Evolutionary conservation across 192 early-diverging fungal genomes (phyloP).

Genomic region (Phycomyces nitens): DNA sequence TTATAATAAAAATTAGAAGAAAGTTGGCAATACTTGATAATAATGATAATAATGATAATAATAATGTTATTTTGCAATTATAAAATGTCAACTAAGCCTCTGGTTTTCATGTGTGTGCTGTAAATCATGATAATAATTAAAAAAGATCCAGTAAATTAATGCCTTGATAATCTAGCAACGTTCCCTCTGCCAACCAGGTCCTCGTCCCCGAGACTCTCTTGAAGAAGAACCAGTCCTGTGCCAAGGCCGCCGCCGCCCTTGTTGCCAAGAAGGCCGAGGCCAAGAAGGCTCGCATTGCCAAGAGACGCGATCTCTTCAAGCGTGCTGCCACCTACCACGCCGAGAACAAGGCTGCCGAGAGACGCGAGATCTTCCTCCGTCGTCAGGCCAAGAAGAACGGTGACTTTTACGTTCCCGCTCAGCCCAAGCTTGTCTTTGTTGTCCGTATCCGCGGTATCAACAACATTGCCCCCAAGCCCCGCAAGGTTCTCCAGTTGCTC

Average conservation of each 20-base stretch:
- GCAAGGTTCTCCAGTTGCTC: conserved; percentile 98
- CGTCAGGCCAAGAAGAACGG: conserved; percentile 90
- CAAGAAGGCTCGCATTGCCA: conserved; percentile 51
- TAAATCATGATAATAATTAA: too few species aligned
- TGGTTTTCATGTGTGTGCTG: too few species aligned
- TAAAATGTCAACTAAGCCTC: too few species aligned
- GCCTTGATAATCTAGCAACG: too few species aligned
- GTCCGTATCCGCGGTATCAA: conserved; percentile 99
- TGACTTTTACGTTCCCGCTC: conserved; percentile 92
- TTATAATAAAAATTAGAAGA: too few species aligned
- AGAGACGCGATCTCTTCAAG: conserved; percentile 97
- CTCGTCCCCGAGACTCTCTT: conserved; percentile 82
- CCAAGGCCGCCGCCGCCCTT: conserved; percentile 64
- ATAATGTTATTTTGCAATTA: too few species aligned
- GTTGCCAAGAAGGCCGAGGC: conserved; percentile 50
- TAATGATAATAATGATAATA: too few species aligned
- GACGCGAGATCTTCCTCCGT: conserved; percentile 86
- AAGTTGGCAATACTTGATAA: too few species aligned
- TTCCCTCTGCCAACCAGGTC: conserved; percentile 62
- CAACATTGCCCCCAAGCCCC: conserved; percentile 98
- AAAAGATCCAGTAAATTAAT: too few species aligned
- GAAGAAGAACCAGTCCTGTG: conserved; percentile 77
- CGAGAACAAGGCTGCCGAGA: conserved; percentile 91
- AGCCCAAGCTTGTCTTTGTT: conserved; percentile 97
- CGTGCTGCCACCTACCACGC: conserved; percentile 98